Evolutionary conservation across 345 rosid species (phyloP), one percentile per base, ranked within the genome.

Genomic region (Ricinus communis): DNA sequence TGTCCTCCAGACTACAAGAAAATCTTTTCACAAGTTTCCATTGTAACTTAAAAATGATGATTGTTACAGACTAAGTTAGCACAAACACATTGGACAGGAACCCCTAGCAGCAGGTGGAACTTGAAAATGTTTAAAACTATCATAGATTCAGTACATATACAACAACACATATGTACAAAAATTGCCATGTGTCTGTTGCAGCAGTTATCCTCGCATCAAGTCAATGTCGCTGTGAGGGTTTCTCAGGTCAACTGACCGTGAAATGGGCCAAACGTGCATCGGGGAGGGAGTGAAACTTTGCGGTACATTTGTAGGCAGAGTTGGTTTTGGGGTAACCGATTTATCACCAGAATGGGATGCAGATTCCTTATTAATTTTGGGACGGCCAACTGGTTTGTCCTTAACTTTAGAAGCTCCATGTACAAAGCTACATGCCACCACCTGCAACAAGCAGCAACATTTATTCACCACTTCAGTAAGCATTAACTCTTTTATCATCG

Each of bases 391-490:
- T 68, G 80, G 83, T 76, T 81, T 92, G 81, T 83, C 80, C 79
- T 86, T 87, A 59, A 72, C 51, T 84, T 86, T 93, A 43, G 90
- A 65, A 76, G 83, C 79, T 19, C 90, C 96, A 43, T 90, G 83
- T 18, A 89, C 87, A 78, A 95, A 95, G 79, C 94, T 95, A 87
- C 97, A 95, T 14, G 85, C 84, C 69, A 92, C 97, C 81, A 95
- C 93, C 98, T 95, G 89, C 80, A 70, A 30, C 70, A 77, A 75
- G 62, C 61, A 66, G 61, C 54, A 43, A n/a, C n/a, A 31, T 52
- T 13, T 25, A 14, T 38, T 22, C n/a, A 74, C 51, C 64, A 69
- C 56, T 51, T 68, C 41, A 12, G 5, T 21, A 33, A 10, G 33
- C 14, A 31, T 57, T 57, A 28, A 4, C 62, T 19, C 40, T 12